Evolutionary conservation across 2,329 filamentous ascomycete genomes (phyloP), one percentile per base, ranked within the genome.

Genomic region (Fusarium sambucinum): DNA sequence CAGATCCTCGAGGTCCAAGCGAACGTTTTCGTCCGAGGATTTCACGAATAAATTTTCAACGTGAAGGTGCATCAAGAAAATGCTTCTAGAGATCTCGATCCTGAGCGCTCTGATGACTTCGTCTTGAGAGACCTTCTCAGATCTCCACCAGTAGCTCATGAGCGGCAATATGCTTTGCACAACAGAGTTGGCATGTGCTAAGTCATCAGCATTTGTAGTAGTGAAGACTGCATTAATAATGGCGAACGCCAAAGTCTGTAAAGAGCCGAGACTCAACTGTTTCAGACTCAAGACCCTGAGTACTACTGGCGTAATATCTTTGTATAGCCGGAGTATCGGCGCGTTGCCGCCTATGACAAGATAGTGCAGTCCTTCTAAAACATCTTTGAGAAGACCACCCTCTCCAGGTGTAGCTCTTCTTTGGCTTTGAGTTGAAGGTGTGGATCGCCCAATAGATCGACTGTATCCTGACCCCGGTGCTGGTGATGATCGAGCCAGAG

Each of bases 111-210:
- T 88, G 66, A 88, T 84, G 72, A 87, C 84, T 72, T 87, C 85
- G 68, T 89, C 85, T 70, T 89, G 84, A 16, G 86, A 85, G 27
- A 85, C 79, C 45, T 87, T 86, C 70, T 91, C 92, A n/a, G 87
- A 85, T 67, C 89, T 84, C 94, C 95, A 99, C 80, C 93, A 88
- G 50, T 87, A 85, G 56, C 86, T 87, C 68, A 97, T 88, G 44
- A 94, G 78, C 2, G 92, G 91, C 25, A 97, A 75, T 10, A 94
- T 76, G 9, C 87, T 84, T 55, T 83, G 80, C 17, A 91, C 84
- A 37, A 90, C 80, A 33, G 81, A 83, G 67, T 86, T 86, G 5
- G 90, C 87, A 53, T 93, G 82, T 1, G 82, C 77, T 16, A 90
- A 84, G 63, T 92, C 86, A 73, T 97, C 92, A 46, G 90, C 87